Conservation (phyloP, 2,329 filamentous ascomycete species). For the Sordariomycetes sp. region DNA sequence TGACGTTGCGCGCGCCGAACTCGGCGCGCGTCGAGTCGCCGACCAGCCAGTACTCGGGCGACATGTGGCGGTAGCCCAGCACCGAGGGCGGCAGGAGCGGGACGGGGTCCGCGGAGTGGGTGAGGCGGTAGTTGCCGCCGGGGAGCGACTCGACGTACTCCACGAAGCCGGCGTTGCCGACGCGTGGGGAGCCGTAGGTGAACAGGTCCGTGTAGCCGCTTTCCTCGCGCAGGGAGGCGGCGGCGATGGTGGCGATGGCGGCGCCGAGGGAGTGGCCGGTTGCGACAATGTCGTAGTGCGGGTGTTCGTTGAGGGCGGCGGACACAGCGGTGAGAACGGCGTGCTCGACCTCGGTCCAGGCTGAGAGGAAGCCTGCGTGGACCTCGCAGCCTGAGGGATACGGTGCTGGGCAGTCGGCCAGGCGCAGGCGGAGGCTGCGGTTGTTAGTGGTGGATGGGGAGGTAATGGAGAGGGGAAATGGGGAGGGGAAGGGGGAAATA, state of each 20-base stretch:
- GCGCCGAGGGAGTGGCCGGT: slow-evolving; percentile 62
- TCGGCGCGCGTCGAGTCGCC: slow-evolving; percentile 17
- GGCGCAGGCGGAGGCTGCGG: slow-evolving; percentile 17
- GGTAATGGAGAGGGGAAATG: neutral
- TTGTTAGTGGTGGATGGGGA: neutral
- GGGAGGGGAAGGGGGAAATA: neutral
- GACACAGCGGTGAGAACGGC: slow-evolving; percentile 30
- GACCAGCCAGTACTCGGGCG: slow-evolving; percentile 57
- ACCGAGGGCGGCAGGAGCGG: slow-evolving; percentile 53
- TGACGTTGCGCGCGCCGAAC: slow-evolving; percentile 9
- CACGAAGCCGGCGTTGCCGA: slow-evolving; percentile 46
- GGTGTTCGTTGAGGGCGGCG: slow-evolving; percentile 31
- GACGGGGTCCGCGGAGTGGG: slow-evolving; percentile 57
- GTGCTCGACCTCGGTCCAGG: slow-evolving; percentile 42
- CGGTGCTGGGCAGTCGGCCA: slow-evolving; percentile 22
- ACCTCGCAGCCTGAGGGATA: slow-evolving; percentile 32
- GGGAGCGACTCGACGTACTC: slow-evolving; percentile 40
- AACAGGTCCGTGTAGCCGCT: slow-evolving; percentile 41
- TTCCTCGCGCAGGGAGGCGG: slow-evolving; percentile 42
- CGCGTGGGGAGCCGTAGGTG: slow-evolving; percentile 57
- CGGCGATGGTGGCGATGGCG: slow-evolving; percentile 51
- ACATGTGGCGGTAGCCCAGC: slow-evolving; percentile 54
- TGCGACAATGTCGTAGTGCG: slow-evolving; percentile 41
- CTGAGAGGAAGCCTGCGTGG: slow-evolving; percentile 47
- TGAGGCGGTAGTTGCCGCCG: slow-evolving; percentile 50